A percentile compares a stretch with the other conserved stretches of the same genome.
Evolutionary conservation across 176 grass and related monocot species (phyloP).

Genomic region (Paspalum vaginatum): DNA sequence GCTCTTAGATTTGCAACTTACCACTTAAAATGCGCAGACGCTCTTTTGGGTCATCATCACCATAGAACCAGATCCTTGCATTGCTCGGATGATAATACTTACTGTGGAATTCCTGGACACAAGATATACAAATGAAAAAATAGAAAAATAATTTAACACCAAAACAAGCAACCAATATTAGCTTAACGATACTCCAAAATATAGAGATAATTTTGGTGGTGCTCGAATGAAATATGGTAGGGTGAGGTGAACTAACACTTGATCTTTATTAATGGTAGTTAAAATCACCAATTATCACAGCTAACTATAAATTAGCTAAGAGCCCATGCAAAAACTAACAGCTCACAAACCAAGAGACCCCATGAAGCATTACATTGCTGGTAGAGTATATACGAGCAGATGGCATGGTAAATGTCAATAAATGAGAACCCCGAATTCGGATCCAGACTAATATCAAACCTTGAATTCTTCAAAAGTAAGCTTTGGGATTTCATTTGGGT

Average conservation of each 20-base stretch:
- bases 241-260: slow-evolving; percentile 11
- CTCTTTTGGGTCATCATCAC: slow-evolving; percentile 87
- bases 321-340: background rate
- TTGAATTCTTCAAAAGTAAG: slow-evolving; percentile 99
- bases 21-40: slow-evolving; percentile 79
- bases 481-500: slow-evolving; percentile 95
- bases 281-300: slow-evolving; percentile 14
- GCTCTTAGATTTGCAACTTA: slow-evolving; percentile 40
- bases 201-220: background rate
- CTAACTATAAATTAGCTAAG: slow-evolving; percentile 25
- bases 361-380: background rate
- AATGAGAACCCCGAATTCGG: slow-evolving; percentile 25
- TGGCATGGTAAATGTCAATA: slow-evolving; percentile 2
- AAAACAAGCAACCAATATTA: slow-evolving; percentile 19
- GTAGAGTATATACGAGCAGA: slow-evolving; percentile 9
- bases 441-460: slow-evolving; percentile 59
- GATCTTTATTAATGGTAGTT: slow-evolving; percentile 10
- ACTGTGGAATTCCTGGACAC: slow-evolving; percentile 82
- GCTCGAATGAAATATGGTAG: background rate
- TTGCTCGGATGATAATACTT: slow-evolving; percentile 97
- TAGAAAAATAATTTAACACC: slow-evolving; percentile 33
- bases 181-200: slow-evolving; percentile 18
- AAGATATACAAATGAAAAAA: slow-evolving; percentile 21
- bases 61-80: slow-evolving; percentile 98
- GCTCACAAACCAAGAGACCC: slow-evolving; percentile 2